A percentile compares a stretch with the other conserved stretches of the same genome.
These are phyloP conservation scores for Pelargonium fulgidum DNA, from an alignment of 441 rosid genomes.

Conservation along the genomic window DNA sequence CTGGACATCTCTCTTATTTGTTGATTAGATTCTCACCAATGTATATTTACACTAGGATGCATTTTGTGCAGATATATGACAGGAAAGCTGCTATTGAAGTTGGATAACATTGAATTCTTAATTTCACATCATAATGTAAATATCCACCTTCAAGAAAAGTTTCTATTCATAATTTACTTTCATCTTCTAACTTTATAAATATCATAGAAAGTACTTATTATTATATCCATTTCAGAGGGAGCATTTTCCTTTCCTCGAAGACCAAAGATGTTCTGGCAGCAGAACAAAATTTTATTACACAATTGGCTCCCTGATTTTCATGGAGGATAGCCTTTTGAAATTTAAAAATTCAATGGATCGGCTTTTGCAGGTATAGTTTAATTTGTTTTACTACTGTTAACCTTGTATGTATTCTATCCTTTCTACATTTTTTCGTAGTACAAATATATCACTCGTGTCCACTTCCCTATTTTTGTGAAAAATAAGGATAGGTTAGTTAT, in stretches of 20 bases:
- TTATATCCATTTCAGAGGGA: conserved; percentile 63
- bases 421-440: neutral
- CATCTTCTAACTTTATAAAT: neutral
- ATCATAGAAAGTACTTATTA: neutral
- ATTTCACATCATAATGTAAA: conserved; percentile 91
- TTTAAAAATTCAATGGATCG: conserved; percentile 97
- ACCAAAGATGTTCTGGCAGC: conserved; percentile 91
- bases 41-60: neutral
- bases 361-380: conserved; percentile 54
- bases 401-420: neutral
- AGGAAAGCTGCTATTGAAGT: conserved; percentile 90
- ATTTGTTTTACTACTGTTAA: neutral
- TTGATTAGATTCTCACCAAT: neutral
- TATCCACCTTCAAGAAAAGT: neutral
- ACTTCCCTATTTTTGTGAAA: too few relatives aligned
- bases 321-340: conserved; percentile 94
- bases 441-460: neutral
- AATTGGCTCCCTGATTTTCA: conserved; percentile 91
- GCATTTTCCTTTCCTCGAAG: conserved; percentile 88
- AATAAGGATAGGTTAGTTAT: too few relatives aligned
- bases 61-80: conserved; percentile 78
- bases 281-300: conserved; percentile 94
- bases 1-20: conserved; percentile 16
- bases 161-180: neutral
- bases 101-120: conserved; percentile 85